Evolutionary conservation across 176 grass and related monocot genomes (phyloP).

Genomic region (Raddia guianensis): DNA sequence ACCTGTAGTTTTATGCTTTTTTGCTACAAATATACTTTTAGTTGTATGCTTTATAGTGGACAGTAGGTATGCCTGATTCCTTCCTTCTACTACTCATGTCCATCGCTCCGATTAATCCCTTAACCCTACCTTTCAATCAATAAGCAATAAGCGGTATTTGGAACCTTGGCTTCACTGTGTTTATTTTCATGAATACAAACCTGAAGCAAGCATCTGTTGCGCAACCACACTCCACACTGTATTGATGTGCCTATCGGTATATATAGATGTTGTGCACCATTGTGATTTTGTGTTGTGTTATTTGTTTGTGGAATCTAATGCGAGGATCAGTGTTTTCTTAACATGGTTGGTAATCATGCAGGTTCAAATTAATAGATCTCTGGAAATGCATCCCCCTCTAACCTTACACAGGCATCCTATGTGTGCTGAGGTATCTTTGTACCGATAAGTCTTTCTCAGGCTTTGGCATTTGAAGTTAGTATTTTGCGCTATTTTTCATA

Average conservation of each 20-base stretch:
- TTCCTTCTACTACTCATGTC: no score
- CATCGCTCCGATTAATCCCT: no score
- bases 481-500: slow-evolving; percentile 7
- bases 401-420: slow-evolving; percentile 84
- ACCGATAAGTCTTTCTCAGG: slow-evolving; percentile 7
- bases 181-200: background rate
- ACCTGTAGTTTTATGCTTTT: no score
- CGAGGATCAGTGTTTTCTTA: background rate
- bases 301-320: background rate
- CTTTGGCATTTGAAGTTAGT: background rate
- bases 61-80: no score
- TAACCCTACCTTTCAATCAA: no score
- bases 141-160: no score
- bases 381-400: slow-evolving; percentile 80
- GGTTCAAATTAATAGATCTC: background rate
- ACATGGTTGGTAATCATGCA: slow-evolving; percentile 17
- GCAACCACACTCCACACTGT: no score
- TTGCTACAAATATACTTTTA: no score
- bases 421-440: slow-evolving; percentile 78
- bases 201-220: background rate
- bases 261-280: background rate
- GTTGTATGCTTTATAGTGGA: no score
- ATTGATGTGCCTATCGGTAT: background rate
- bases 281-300: background rate
- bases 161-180: background rate